These are phyloP conservation scores for Gleditsia sinensis DNA, from an alignment of 306 rosid genomes.

Conservation along the genomic window DNA sequence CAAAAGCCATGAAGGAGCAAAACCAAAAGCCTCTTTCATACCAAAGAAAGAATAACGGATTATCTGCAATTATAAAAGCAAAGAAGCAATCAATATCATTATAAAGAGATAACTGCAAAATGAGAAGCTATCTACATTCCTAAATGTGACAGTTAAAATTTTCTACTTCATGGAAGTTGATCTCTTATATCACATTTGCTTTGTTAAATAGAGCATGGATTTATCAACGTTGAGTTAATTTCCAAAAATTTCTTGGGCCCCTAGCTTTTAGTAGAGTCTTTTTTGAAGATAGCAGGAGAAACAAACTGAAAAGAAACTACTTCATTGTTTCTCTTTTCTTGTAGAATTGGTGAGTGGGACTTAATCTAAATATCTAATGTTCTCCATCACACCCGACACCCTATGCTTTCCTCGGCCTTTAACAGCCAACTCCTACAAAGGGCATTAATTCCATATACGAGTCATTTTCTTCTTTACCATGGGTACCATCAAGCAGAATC, in stretches of 20 bases:
- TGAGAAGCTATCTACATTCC: not conserved
- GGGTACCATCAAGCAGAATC: not conserved
- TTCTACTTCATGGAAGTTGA: not conserved
- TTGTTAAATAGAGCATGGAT: constrained; percentile 1
- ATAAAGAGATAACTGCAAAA: not conserved
- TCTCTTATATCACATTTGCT: not conserved
- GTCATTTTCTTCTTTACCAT: not conserved
- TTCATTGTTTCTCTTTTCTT: constrained; percentile 7
- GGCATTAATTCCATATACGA: not conserved
- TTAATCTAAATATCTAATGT: not conserved
- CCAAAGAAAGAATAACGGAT: constrained; percentile 73
- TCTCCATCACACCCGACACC: not conserved
- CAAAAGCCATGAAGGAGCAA: constrained; percentile 69
- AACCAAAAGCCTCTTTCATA: constrained; percentile 65
- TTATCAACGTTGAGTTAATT: not conserved
- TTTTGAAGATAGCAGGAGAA: constrained; percentile 1
- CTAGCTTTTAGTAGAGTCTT: not conserved
- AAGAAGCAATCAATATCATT: not conserved
- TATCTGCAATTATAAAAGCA: constrained; percentile 47
- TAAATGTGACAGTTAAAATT: not conserved
- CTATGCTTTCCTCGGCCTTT: not conserved
- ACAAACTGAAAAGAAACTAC: not conserved
- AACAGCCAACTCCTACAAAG: not conserved
- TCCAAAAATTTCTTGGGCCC: not conserved
- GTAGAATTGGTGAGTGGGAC: not conserved